Percentiles rank a stretch among this genome's conserved stretches.
phyloP scores from a whole-genome alignment of 2,329 filamentous ascomycete species.

The Pseudovirgaria hyperparasitica region DNA sequence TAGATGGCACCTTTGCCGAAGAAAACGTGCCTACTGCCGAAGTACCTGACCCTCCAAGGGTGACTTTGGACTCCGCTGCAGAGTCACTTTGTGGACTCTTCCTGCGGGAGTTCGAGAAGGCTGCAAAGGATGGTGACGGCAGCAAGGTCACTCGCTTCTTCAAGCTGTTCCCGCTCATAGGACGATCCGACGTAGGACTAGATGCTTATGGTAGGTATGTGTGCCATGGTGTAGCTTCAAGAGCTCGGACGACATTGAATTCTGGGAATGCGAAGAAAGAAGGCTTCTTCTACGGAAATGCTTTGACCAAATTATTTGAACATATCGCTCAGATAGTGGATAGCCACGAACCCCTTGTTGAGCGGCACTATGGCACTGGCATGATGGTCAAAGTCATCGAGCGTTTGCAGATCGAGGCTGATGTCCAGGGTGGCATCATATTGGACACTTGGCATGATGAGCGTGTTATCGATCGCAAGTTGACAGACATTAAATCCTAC shows the following conservation, averaged over 20 bases:
- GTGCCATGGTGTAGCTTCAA: conserved; percentile 80
- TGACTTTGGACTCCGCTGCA: conserved; percentile 75
- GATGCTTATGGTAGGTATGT: conserved; percentile 95
- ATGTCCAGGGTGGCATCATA: conserved; percentile 91
- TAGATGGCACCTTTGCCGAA: conserved; percentile 75
- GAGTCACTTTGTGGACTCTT: conserved; percentile 87
- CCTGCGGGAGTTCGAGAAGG: conserved; percentile 87
- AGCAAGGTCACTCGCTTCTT: conserved; percentile 91
- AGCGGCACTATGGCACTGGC: conserved; percentile 82
- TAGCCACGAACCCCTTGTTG: conserved; percentile 77
- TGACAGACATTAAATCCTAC: conserved; percentile 95
- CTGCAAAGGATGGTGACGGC: conserved; percentile 74
- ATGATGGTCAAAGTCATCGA: conserved; percentile 95
- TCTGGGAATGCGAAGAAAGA: conserved; percentile 56
- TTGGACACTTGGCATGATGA: conserved; percentile 94
- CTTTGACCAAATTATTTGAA: conserved; percentile 84
- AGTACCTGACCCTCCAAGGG: conserved; percentile 78
- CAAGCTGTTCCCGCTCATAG: conserved; percentile 92
- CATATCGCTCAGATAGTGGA: conserved; percentile 97
- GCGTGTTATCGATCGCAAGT: conserved; percentile 64
- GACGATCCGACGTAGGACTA: conserved; percentile 72
- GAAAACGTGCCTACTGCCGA: conserved; percentile 91
- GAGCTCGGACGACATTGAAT: conserved; percentile 69
- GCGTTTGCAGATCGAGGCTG: conserved; percentile 82
- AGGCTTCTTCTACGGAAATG: conserved; percentile 81